A percentile compares a stretch with the other conserved stretches of the same genome.
Evolutionary conservation across 2,329 filamentous ascomycete species (phyloP).

Genomic region (Claviceps pazoutovae): DNA sequence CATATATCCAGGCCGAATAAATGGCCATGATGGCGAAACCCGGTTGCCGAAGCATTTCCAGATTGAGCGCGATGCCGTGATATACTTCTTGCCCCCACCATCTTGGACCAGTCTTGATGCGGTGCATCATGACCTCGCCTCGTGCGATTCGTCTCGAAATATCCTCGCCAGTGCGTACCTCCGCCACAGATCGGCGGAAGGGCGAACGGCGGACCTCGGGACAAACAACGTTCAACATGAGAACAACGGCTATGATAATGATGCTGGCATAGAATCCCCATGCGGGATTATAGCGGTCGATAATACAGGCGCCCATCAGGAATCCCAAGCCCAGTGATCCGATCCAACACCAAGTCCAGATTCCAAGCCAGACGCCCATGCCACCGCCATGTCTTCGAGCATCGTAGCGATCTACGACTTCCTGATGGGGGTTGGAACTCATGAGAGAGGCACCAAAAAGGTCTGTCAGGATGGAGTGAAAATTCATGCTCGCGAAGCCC

Average conservation of each 20-base stretch:
- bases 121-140: slow-evolving; percentile 65
- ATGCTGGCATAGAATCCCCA: slow-evolving; percentile 69
- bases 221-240: slow-evolving; percentile 55
- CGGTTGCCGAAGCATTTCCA: slow-evolving; percentile 59
- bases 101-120: slow-evolving; percentile 54
- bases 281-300: slow-evolving; percentile 46
- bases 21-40: slow-evolving; percentile 58
- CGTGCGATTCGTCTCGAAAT: slow-evolving; percentile 47
- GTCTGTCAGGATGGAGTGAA: slow-evolving; percentile 56
- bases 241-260: slow-evolving; percentile 47
- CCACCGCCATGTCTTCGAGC: slow-evolving; percentile 62
- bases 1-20: slow-evolving; percentile 70
- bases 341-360: slow-evolving; percentile 67
- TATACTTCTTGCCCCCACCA: slow-evolving; percentile 69
- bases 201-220: slow-evolving; percentile 59
- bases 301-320: slow-evolving; percentile 54
- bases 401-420: slow-evolving; percentile 52
- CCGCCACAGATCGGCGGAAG: slow-evolving; percentile 53
- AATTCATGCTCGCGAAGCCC: slow-evolving; percentile 68
- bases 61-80: slow-evolving; percentile 51
- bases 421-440: slow-evolving; percentile 58
- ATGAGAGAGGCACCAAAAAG: slow-evolving; percentile 65
- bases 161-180: slow-evolving; percentile 40
- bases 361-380: slow-evolving; percentile 65
- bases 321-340: slow-evolving; percentile 61